Conservation (phyloP, 2,329 filamentous ascomycete genomes). For the Mycocentrospora acerina region DNA sequence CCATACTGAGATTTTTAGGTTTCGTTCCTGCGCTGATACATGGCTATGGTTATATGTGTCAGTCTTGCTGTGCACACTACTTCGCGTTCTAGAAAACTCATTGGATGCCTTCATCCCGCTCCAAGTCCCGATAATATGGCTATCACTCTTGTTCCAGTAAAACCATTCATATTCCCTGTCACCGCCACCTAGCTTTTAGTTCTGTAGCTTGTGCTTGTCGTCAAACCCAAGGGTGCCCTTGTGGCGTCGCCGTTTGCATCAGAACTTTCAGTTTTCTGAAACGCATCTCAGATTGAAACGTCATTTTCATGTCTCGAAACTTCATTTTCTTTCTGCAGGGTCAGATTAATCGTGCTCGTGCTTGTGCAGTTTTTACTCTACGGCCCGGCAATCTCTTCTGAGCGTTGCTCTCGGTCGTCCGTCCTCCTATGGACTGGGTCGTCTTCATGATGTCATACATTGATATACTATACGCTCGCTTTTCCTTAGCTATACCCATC, state of each 20-base stretch:
- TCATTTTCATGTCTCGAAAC: not conserved
- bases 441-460: no score
- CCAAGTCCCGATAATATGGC: no score
- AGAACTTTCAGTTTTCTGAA: not conserved
- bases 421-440: no score
- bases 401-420: no score
- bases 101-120: no score
- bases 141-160: not conserved
- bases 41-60: not conserved
- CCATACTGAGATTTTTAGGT: conserved; percentile 1
- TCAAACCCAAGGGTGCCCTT: conserved; percentile 1
- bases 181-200: not conserved
- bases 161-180: not conserved
- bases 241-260: not conserved
- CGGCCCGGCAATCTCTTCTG: not conserved
- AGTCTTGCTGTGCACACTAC: not conserved
- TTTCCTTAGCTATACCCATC: no score
- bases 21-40: not conserved
- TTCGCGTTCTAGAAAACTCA: conserved; percentile 1
- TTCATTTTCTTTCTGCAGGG: not conserved
- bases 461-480: no score
- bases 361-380: not conserved
- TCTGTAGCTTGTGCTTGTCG: not conserved
- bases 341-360: not conserved
- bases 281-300: not conserved